Evolutionary conservation across 805 yeast genomes (phyloP).

Genomic region (Starmerella apis): DNA sequence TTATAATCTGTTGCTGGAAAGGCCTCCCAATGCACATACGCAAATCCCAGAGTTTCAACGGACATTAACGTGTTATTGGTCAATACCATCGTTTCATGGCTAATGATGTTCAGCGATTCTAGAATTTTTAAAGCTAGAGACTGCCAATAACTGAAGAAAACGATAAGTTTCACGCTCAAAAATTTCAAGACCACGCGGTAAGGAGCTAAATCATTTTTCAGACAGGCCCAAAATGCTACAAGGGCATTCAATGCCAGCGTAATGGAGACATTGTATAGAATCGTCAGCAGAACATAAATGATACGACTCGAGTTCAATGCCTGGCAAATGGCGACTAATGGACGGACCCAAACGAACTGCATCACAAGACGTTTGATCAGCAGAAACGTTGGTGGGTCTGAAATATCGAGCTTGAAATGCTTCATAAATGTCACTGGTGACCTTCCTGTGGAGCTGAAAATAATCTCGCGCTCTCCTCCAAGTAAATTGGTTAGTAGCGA

Average conservation of each 20-base stretch:
- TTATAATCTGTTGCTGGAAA: slow-evolving; percentile 70
- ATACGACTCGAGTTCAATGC: not conserved
- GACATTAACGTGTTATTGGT: slow-evolving; percentile 74
- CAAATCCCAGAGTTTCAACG: slow-evolving; percentile 73
- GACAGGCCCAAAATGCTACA: slow-evolving; percentile 86
- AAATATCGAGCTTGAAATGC: slow-evolving; percentile 57
- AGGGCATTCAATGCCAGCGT: slow-evolving; percentile 71
- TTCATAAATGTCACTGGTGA: slow-evolving; percentile 40
- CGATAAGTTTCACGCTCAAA: slow-evolving; percentile 81
- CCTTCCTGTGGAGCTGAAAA: slow-evolving; percentile 59
- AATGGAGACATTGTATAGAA: slow-evolving; percentile 69
- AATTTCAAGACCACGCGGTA: slow-evolving; percentile 89
- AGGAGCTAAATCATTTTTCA: slow-evolving; percentile 63
- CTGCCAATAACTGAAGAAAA: slow-evolving; percentile 99
- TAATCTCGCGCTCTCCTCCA: slow-evolving; percentile 86
- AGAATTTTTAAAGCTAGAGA: slow-evolving; percentile 47
- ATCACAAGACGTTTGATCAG: slow-evolving; percentile 71
- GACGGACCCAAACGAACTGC: slow-evolving; percentile 94
- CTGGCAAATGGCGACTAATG: slow-evolving; percentile 48
- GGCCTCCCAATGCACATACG: slow-evolving; percentile 79
- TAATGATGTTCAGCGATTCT: slow-evolving; percentile 29
- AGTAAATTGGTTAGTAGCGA: slow-evolving; percentile 67
- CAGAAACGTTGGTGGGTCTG: slow-evolving; percentile 74
- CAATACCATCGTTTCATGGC: slow-evolving; percentile 39
- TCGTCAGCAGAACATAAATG: slow-evolving; percentile 48